Evolutionary conservation across 352 stramenopile genomes (phyloP).

Genomic region (Phytopythium delawarense): DNA sequence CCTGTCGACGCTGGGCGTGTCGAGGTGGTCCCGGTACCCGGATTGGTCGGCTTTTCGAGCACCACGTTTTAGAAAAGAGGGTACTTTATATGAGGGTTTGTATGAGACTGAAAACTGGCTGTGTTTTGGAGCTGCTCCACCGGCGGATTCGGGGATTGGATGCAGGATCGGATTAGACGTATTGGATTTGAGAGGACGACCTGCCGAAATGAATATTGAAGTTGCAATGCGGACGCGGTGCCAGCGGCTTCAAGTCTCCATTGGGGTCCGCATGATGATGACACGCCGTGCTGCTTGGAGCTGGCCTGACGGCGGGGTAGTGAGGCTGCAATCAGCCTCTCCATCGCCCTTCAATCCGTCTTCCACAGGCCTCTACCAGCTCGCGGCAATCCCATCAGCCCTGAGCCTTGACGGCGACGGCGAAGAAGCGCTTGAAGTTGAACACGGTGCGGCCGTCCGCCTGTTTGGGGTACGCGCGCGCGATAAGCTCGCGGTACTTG

Average conservation of each 20-base stretch:
- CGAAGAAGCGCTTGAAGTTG: slow-evolving; percentile 69
- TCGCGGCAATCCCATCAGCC: not conserved
- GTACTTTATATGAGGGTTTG: not conserved
- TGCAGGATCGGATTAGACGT: not conserved
- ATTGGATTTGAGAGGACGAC: not conserved
- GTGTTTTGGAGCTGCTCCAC: not conserved
- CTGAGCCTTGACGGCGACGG: slow-evolving; percentile 37
- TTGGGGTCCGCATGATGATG: too few species aligned
- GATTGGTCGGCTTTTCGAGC: not conserved
- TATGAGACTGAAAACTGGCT: not conserved
- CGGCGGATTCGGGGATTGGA: not conserved
- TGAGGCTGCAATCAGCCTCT: too few species aligned
- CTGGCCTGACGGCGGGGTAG: too few species aligned
- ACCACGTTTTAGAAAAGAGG: not conserved
- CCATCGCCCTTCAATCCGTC: not conserved
- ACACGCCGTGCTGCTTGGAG: too few species aligned
- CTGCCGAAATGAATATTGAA: not conserved
- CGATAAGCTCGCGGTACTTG: slow-evolving; percentile 57
- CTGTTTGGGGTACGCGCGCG: slow-evolving; percentile 51
- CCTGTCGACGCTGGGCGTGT: not conserved
- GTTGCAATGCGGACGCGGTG: not conserved
- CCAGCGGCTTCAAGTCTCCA: too few species aligned
- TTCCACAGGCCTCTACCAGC: too few species aligned
- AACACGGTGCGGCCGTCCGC: slow-evolving; percentile 56
- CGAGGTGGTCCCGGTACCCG: not conserved